Evolutionary conservation across 2,329 filamentous ascomycete species (phyloP).

Genomic region (Sphaerulina musiva): DNA sequence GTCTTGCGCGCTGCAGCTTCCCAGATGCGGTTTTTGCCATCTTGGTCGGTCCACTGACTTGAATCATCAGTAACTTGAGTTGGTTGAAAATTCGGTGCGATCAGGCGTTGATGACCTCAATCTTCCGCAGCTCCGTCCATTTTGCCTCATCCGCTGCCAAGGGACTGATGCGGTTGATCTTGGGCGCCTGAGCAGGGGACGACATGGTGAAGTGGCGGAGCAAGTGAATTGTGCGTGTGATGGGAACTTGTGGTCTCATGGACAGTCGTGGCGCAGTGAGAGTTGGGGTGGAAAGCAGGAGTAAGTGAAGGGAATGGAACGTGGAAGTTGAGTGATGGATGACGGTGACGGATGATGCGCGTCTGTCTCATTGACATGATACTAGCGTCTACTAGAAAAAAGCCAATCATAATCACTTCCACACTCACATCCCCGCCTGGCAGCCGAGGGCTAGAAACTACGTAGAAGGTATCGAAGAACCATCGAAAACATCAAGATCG

Average conservation of each 20-base stretch:
- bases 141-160: conserved; percentile 48
- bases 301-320: too few relatives aligned
- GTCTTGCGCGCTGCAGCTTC: conserved; percentile 48
- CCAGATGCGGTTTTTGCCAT: conserved; percentile 44
- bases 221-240: conserved; percentile 16
- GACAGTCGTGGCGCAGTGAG: neutral
- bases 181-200: conserved; percentile 39
- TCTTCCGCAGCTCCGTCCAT: conserved; percentile 52
- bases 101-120: conserved; percentile 33
- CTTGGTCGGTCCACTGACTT: conserved; percentile 29
- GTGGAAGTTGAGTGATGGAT: too few relatives aligned
- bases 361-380: too few relatives aligned
- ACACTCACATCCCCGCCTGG: too few relatives aligned
- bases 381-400: too few relatives aligned
- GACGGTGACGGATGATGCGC: too few relatives aligned
- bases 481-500: too few relatives aligned
- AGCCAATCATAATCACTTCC: too few relatives aligned
- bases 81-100: neutral
- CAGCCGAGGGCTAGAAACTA: too few relatives aligned
- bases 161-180: conserved; percentile 44
- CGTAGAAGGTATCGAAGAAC: too few relatives aligned
- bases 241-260: conserved; percentile 6
- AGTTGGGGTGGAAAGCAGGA: too few relatives aligned
- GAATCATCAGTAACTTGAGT: neutral
- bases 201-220: conserved; percentile 22